phyloP scores from a whole-genome alignment of 345 rosid species.

The Rhizophora mangle region DNA sequence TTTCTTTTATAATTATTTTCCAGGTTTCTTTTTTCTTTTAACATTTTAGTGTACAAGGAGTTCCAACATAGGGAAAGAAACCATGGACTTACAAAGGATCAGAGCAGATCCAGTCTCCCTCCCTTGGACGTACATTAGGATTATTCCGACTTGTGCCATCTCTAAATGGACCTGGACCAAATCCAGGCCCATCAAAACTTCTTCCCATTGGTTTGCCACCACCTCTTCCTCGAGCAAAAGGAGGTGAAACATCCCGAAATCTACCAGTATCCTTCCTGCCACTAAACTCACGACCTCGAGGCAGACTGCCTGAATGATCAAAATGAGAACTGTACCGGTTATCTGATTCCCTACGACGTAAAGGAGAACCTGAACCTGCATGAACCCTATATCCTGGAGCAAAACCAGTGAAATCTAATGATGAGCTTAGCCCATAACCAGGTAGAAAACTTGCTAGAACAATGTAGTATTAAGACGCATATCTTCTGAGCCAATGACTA shows the following conservation, averaged over 20 bases:
- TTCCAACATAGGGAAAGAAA: conserved; percentile 2
- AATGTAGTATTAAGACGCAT: conserved; percentile 14
- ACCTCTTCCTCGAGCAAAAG: conserved; percentile 57
- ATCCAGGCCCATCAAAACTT: conserved; percentile 61
- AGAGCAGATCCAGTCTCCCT: conserved; percentile 85
- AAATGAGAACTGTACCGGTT: conserved; percentile 53
- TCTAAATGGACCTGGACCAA: conserved; percentile 51
- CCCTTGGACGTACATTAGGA: conserved; percentile 84
- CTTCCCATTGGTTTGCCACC: conserved; percentile 60
- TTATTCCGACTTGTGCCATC: conserved; percentile 49
- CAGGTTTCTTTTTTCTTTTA: neutral
- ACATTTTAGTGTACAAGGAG: neutral
- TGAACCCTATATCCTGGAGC: conserved; percentile 71
- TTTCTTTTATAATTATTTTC: too few relatives aligned
- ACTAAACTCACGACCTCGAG: conserved; percentile 51
- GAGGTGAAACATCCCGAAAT: conserved; percentile 65
- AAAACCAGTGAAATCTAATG: conserved; percentile 31
- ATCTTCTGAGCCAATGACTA: conserved; percentile 19
- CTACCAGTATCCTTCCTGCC: conserved; percentile 65
- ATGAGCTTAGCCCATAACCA: conserved; percentile 26
- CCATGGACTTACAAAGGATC: conserved; percentile 58
- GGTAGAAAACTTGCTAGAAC: conserved; percentile 16
- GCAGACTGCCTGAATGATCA: conserved; percentile 47
- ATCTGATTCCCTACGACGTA: conserved; percentile 51
- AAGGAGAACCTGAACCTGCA: conserved; percentile 70